Evolutionary conservation across 352 stramenopile genomes (phyloP).

Genomic region (Pythium oligandrum): DNA sequence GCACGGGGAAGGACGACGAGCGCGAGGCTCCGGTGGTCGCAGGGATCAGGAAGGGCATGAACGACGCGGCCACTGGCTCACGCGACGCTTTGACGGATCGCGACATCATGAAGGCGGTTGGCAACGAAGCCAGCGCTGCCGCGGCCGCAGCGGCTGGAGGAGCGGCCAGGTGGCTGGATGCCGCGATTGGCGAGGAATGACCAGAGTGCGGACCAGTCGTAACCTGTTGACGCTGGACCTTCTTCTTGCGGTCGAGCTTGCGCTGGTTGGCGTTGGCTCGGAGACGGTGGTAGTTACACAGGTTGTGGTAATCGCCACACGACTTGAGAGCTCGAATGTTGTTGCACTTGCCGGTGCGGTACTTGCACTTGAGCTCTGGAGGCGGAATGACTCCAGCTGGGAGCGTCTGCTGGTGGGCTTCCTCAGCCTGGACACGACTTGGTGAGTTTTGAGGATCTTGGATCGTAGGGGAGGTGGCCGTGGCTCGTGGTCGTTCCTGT

Average conservation of each 20-base stretch:
- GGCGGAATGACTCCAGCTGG: constrained; percentile 2
- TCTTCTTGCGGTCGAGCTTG: constrained; percentile 84
- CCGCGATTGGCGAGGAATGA: constrained; percentile 5
- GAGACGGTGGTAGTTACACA: constrained; percentile 81
- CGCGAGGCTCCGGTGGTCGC: constrained; percentile 3
- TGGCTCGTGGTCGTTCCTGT: background rate
- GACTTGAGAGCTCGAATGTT: constrained; percentile 71
- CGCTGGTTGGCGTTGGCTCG: constrained; percentile 78
- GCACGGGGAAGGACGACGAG: constrained; percentile 3
- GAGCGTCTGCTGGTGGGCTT: too few species aligned
- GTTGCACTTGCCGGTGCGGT: constrained; percentile 77
- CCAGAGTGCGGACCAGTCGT: constrained; percentile 3
- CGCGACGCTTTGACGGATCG: background rate
- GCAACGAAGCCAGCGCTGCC: constrained; percentile 19
- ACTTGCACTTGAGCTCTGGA: constrained; percentile 67
- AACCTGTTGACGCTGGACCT: constrained; percentile 49
- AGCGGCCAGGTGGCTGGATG: background rate
- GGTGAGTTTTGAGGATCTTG: too few species aligned
- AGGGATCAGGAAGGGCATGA: constrained; percentile 12
- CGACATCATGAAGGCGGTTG: constrained; percentile 9
- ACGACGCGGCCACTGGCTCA: background rate
- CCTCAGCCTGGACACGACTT: too few species aligned
- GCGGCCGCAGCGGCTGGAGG: constrained; percentile 5
- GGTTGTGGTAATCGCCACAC: constrained; percentile 74
- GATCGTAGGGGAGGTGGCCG: background rate